Evolutionary conservation across 208 protist genomes (phyloP).

Genomic region (Wallacemonas sp.): DNA sequence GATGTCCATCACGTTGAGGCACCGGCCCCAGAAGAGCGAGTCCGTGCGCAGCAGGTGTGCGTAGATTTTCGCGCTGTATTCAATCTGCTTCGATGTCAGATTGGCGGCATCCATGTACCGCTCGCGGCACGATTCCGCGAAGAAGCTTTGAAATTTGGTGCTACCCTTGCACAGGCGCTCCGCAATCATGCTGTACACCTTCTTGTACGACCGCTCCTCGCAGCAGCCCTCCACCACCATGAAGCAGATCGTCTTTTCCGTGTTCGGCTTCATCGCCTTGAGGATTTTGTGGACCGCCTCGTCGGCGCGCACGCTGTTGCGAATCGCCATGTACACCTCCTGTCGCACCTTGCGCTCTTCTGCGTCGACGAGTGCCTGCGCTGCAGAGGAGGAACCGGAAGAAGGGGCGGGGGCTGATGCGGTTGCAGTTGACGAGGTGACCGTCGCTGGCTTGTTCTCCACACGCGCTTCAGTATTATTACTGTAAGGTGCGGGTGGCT

Average conservation of each 20-base stretch:
- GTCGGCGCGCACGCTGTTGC: slow-evolving; percentile 96
- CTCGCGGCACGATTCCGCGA: slow-evolving; percentile 82
- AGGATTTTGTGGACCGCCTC: slow-evolving; percentile 99
- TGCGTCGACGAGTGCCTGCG: slow-evolving; percentile 36
- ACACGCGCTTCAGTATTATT: too few relatives aligned
- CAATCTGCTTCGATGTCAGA: slow-evolving; percentile 97
- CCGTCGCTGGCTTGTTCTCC: too few relatives aligned
- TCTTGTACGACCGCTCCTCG: slow-evolving; percentile 95
- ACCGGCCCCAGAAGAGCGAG: slow-evolving; percentile 93
- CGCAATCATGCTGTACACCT: slow-evolving; percentile 96
- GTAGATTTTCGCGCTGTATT: slow-evolving; percentile 98
- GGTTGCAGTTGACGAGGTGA: not conserved
- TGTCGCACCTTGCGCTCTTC: slow-evolving; percentile 90
- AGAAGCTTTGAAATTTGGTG: slow-evolving; percentile 84
- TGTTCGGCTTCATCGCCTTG: slow-evolving; percentile 66
- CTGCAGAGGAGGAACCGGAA: not conserved
- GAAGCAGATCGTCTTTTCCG: slow-evolving; percentile 85
- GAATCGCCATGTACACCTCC: slow-evolving; percentile 98
- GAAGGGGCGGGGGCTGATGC: not conserved
- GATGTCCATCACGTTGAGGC: slow-evolving; percentile 66
- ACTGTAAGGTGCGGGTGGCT: not conserved
- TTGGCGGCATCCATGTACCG: slow-evolving; percentile 94
- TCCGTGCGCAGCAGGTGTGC: slow-evolving; percentile 95
- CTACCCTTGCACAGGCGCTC: slow-evolving; percentile 96
- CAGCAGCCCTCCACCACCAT: slow-evolving; percentile 99